Evolutionary conservation across 306 rosid genomes (phyloP).

Genomic region (Psophocarpus tetragonolobus): DNA sequence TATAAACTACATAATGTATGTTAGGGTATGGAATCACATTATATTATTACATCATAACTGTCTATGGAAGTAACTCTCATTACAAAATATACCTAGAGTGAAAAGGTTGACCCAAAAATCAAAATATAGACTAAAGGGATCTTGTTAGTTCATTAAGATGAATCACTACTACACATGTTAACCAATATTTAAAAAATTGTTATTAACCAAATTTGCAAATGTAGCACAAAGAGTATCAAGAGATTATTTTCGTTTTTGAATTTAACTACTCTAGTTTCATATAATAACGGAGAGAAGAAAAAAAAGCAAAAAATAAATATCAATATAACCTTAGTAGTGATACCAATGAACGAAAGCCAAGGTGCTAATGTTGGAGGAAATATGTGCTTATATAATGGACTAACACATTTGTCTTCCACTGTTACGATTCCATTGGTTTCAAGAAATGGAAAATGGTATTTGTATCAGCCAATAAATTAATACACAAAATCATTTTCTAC

Average conservation of each 20-base stretch:
- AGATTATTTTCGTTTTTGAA: neutral
- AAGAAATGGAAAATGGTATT: slow-evolving; percentile 35
- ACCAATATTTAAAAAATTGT: neutral
- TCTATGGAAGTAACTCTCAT: neutral
- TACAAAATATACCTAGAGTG: too few species aligned
- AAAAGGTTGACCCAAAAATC: too few species aligned
- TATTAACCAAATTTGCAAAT: neutral
- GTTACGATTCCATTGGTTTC: slow-evolving; percentile 36
- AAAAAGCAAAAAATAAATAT: neutral
- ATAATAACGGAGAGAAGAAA: neutral
- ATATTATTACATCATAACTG: too few species aligned
- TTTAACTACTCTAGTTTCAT: neutral
- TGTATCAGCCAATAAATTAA: too few species aligned
- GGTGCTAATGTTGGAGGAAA: slow-evolving; percentile 44
- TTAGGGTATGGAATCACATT: too few species aligned
- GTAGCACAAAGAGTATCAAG: neutral
- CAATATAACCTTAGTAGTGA: neutral
- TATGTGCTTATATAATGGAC: slow-evolving; percentile 34
- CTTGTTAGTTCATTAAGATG: neutral
- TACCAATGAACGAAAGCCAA: slow-evolving; percentile 31
- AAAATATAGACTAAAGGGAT: neutral
- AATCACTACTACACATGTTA: neutral
- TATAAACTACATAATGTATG: too few species aligned
- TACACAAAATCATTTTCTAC: too few species aligned
- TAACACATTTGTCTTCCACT: slow-evolving; percentile 29